A percentile compares a stretch with the other conserved stretches of the same genome.
Conservation (phyloP, 176 grass and related monocot species). For the Carex scoparia region DNA sequence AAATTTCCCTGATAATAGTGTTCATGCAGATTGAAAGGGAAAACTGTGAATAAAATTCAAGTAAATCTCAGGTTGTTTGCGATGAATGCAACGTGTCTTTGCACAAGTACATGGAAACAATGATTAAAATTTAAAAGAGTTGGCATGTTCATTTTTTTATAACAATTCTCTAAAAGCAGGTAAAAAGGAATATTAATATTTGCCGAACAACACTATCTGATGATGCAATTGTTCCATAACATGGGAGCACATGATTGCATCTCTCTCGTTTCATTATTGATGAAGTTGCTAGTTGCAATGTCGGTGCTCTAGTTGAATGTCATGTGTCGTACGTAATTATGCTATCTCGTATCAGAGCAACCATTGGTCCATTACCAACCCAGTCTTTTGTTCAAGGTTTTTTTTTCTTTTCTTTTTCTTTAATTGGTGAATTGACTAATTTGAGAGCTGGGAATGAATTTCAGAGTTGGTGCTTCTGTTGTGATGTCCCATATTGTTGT, state of each 20-base stretch:
- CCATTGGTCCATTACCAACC: too few species aligned
- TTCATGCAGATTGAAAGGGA: neutral
- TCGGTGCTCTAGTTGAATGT: neutral
- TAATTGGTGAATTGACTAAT: neutral
- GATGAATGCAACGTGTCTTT: neutral
- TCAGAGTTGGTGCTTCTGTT: neutral
- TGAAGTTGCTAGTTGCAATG: neutral
- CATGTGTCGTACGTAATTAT: neutral
- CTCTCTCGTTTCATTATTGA: neutral
- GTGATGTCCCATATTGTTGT: neutral
- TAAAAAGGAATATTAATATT: neutral
- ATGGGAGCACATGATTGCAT: conserved; percentile 5
- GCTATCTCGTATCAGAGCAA: too few species aligned
- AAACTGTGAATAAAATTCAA: neutral
- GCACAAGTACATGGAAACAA: neutral
- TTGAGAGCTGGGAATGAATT: neutral
- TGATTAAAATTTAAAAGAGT: neutral
- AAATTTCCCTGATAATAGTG: neutral
- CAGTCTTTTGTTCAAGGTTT: neutral
- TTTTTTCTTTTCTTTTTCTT: neutral
- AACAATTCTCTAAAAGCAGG: neutral
- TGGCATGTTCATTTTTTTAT: neutral
- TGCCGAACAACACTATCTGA: neutral
- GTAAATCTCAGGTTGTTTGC: neutral
- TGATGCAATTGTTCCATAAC: neutral